phyloP scores from a whole-genome alignment of 2,329 filamentous ascomycete genomes.

The Trichoderma afroharzianum region DNA sequence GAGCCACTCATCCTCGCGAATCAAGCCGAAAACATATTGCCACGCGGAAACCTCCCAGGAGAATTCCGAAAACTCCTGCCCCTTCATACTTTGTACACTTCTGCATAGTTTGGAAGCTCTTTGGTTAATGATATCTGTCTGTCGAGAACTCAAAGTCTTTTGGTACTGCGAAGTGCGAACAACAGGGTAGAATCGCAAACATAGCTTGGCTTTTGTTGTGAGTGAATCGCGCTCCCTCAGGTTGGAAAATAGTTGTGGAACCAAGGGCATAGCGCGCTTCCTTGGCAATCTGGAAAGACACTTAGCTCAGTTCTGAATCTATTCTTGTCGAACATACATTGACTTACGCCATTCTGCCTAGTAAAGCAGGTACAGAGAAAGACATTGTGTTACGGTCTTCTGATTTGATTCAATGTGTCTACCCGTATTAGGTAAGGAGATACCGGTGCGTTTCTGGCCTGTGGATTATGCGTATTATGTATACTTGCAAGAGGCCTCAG shows the following conservation, averaged over 20 bases:
- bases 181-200: background rate
- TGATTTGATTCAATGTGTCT: background rate
- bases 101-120: background rate
- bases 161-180: background rate
- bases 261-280: background rate
- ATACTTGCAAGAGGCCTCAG: background rate
- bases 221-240: background rate
- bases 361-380: background rate
- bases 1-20: background rate
- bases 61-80: background rate
- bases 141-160: background rate
- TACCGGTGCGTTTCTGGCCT: too few relatives aligned
- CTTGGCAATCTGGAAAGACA: background rate
- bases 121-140: background rate
- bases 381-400: background rate
- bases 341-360: background rate
- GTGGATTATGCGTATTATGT: background rate
- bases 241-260: background rate
- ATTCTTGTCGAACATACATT: background rate
- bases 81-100: background rate
- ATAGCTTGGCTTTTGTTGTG: background rate
- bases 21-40: background rate
- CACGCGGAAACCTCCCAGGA: background rate
- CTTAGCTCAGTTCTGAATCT: background rate
- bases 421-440: background rate